Base-by-base conservation (phyloP, 805 yeast genomes). In the Priceomyces fermenticarens region DNA sequence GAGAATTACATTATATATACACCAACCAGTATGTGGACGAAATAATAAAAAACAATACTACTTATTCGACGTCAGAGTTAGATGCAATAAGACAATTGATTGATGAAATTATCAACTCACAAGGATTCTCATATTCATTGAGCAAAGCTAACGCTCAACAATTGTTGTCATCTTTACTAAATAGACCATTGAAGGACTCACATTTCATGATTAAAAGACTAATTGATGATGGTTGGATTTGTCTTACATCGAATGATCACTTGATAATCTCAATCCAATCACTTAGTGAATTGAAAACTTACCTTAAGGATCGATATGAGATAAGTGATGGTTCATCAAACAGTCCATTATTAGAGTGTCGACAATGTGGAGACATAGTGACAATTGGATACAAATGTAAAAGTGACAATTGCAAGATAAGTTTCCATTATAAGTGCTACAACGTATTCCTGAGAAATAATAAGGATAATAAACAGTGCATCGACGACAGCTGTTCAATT, bases 221-320 rank as follows among this genome's bases (percentile, higher is more conserved):
- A 6, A 70, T 73, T 11, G 67, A 69, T 36, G 74, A 69, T 38
- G 82, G 79, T n/a, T 80, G 84, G 84, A 55, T 80, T 7, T 69
- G 44, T n/a, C 36, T 57, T 27, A 51, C 65, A 51, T 36, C 46
- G 33, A 50, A 52, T 41, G 46, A 66, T 58, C 46, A 62, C 44
- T 32, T 77, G 49, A 48, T 63, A 53, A 38, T 60, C 57, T 70
- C 79, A 3, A 48, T 69, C 1, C 55, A 76, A 17, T 53, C 74
- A 1, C 44, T 80, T 6, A 60, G 73, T 10, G 87, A 81, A 47
- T 58, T 81, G 33, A 65, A 68, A 40, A 58, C 57, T 30, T 73
- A 66, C 46, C 51, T 81, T 32, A 46, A 66, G 2, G 73, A 71
- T 23, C 61, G 72, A 17, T 76, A 62, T 47, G 80, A 78, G 52